A percentile compares a stretch with the other conserved stretches of the same genome.
phyloP scores from a whole-genome alignment of 208 protist species.

The Leptomonas seymouri region DNA sequence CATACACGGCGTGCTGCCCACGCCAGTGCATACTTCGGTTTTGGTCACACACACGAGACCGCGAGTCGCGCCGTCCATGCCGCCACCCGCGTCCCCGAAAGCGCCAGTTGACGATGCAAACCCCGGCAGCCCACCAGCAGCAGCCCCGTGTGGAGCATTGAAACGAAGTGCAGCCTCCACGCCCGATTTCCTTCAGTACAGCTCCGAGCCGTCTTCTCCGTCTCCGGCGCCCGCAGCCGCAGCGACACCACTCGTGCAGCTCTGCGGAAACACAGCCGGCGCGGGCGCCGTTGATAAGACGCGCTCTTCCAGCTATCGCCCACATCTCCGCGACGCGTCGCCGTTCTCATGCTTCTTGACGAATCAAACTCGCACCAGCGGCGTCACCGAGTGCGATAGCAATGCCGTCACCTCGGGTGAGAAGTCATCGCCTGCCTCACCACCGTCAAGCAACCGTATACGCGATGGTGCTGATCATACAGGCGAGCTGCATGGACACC shows the following conservation, averaged over 20 bases:
- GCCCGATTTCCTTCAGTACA: conserved; percentile 7
- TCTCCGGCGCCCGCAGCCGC: background rate
- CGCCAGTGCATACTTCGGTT: background rate
- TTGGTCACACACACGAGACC: background rate
- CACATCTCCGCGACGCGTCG: background rate
- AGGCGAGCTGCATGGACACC: background rate
- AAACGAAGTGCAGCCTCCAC: background rate
- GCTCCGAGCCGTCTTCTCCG: background rate
- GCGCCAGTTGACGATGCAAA: background rate
- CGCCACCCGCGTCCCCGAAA: background rate
- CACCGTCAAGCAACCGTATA: too few species aligned
- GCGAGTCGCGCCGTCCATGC: too few species aligned
- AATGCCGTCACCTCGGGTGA: conserved; percentile 3
- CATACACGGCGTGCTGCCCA: background rate
- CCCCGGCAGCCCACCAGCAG: background rate
- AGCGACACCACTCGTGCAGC: background rate
- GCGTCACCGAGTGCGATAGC: background rate
- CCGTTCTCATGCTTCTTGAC: conserved; percentile 5
- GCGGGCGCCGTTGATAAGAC: too few species aligned
- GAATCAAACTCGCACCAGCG: conserved; percentile 8
- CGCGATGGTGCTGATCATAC: too few species aligned
- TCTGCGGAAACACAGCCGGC: background rate
- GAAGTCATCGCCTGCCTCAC: background rate
- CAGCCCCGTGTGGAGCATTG: background rate
- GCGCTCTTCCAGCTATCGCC: too few species aligned